Percentiles rank a stretch among this genome's conserved stretches.
Evolutionary conservation across 1,284 basidiomycete genomes (phyloP).

Genomic region (Apiotrichum sp.): DNA sequence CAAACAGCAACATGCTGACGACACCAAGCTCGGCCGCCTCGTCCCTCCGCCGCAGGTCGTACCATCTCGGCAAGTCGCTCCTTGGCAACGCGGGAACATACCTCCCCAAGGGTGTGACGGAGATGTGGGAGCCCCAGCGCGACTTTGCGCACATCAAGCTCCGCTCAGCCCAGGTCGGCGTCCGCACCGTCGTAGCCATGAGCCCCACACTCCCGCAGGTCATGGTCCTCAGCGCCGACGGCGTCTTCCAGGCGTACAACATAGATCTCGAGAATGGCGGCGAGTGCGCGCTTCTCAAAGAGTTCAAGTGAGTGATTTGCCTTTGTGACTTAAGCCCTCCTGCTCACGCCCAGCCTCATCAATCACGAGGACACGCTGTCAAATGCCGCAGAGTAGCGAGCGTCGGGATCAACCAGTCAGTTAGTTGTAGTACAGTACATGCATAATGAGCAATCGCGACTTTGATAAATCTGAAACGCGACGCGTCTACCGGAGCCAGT

Average conservation of each 20-base stretch:
- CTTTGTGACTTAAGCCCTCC: not conserved
- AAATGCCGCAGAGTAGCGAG: conserved; percentile 6
- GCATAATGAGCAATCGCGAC: not conserved
- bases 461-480: too few relatives aligned
- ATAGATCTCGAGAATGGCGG: conserved; percentile 96
- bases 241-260: conserved; percentile 90
- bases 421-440: not conserved
- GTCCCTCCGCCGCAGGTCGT: conserved; percentile 54
- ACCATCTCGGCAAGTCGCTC: conserved; percentile 71
- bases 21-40: conserved; percentile 25
- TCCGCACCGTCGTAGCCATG: conserved; percentile 74
- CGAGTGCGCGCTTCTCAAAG: conserved; percentile 89
- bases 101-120: conserved; percentile 81
- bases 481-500: too few relatives aligned
- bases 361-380: conserved; percentile 16
- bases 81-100: conserved; percentile 82
- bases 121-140: conserved; percentile 94
- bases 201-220: conserved; percentile 86
- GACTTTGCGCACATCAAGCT: conserved; percentile 91
- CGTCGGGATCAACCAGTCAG: not conserved
- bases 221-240: conserved; percentile 94
- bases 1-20: not conserved
- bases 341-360: conserved; percentile 5
- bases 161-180: conserved; percentile 62
- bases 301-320: conserved; percentile 57